phyloP scores from a whole-genome alignment of 768 basidiomycete genomes.

The Boletus eberwhitei region DNA sequence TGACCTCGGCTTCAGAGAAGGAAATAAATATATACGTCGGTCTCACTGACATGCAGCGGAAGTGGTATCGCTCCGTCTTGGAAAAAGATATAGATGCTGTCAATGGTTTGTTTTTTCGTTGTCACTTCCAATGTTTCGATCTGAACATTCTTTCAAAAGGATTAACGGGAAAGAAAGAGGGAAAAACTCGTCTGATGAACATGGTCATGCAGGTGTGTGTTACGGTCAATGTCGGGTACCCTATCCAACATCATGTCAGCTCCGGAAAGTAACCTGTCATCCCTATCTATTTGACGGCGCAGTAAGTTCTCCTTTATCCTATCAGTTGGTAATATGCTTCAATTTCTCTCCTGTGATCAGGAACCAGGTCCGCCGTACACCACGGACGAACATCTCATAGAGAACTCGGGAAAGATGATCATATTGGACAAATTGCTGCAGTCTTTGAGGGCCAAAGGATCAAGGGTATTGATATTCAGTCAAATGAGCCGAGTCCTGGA shows the following conservation, averaged over 20 bases:
- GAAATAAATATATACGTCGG: constrained; percentile 99
- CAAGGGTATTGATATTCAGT: constrained; percentile 93
- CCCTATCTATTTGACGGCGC: constrained; percentile 93
- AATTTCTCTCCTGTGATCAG: constrained; percentile 31
- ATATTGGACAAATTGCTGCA: constrained; percentile 91
- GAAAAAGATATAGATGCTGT: constrained; percentile 99
- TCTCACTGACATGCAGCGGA: constrained; percentile 94
- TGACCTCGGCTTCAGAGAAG: constrained; percentile 59
- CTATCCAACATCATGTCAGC: constrained; percentile 26
- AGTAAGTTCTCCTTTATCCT: constrained; percentile 36
- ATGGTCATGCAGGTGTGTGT: constrained; percentile 94
- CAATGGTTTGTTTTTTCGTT: constrained; percentile 56
- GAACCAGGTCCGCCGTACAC: constrained; percentile 99
- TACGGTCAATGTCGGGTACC: neutral
- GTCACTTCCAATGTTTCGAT: neutral
- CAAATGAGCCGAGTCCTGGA: constrained; percentile 99
- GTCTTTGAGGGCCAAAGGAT: constrained; percentile 90
- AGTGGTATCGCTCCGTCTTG: constrained; percentile 94
- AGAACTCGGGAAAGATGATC: constrained; percentile 96
- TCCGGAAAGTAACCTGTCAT: constrained; percentile 86
- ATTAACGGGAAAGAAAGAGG: constrained; percentile 95
- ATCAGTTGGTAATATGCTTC: neutral
- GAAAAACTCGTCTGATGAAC: constrained; percentile 95
- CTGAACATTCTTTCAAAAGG: constrained; percentile 40
- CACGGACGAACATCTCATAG: constrained; percentile 92